Evolutionary conservation across 805 yeast species (phyloP).

Genomic region (Suhomyces vadensis): DNA sequence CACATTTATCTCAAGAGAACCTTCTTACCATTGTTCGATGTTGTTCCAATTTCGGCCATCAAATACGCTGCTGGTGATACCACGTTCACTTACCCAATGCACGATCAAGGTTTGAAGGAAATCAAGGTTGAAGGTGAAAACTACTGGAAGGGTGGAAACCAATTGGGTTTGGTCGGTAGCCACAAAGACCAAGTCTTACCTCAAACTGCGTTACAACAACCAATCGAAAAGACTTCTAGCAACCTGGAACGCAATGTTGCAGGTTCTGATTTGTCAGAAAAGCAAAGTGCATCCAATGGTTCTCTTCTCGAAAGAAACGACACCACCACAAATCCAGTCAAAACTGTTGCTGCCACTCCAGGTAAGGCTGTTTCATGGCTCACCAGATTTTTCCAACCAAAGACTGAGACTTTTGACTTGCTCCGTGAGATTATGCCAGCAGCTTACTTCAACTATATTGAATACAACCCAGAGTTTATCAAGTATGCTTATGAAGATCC

Average conservation of each 20-base stretch:
- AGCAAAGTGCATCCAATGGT: conserved; percentile 6
- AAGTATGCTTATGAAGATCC: conserved; percentile 55
- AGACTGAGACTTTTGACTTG: conserved; percentile 45
- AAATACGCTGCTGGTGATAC: conserved; percentile 47
- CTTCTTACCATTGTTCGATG: conserved; percentile 64
- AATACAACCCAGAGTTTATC: conserved; percentile 42
- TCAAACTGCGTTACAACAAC: not conserved
- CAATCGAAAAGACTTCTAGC: not conserved
- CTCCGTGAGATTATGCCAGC: conserved; percentile 48
- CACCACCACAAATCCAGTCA: conserved; percentile 2
- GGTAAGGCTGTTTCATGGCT: conserved; percentile 29
- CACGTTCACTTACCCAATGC: conserved; percentile 53
- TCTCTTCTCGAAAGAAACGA: conserved; percentile 1
- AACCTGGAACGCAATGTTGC: not conserved
- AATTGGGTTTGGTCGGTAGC: conserved; percentile 32
- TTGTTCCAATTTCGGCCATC: conserved; percentile 68
- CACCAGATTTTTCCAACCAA: conserved; percentile 48
- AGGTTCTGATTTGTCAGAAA: conserved; percentile 11
- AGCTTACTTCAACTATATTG: conserved; percentile 39
- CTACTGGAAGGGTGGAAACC: conserved; percentile 47
- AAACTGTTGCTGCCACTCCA: conserved; percentile 18
- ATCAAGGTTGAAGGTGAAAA: conserved; percentile 52
- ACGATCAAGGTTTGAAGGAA: conserved; percentile 66
- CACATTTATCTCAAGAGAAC: conserved; percentile 60
- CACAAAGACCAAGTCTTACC: conserved; percentile 22